These are phyloP conservation scores for Balamuthia mandrillaris DNA, from an alignment of 208 protist species.

Conservation along the genomic window DNA sequence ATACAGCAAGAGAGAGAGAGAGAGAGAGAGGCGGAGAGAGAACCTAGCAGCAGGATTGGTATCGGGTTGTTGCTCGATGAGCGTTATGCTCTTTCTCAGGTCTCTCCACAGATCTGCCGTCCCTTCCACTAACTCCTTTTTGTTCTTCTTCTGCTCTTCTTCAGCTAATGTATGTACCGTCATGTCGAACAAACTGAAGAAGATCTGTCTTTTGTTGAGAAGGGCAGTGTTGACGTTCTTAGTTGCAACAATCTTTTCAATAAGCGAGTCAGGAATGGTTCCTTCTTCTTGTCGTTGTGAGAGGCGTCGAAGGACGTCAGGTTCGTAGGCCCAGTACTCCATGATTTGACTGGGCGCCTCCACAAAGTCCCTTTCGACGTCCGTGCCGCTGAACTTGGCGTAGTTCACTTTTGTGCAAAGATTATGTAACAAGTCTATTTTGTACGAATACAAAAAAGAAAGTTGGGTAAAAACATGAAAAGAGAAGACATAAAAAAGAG, in stretches of 20 bases:
- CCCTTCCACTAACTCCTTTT: not conserved
- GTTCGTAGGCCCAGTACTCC: slow-evolving; percentile 66
- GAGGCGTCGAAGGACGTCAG: slow-evolving; percentile 39
- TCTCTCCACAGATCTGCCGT: not conserved
- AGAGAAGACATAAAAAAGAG: too few species aligned
- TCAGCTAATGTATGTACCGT: slow-evolving; percentile 31
- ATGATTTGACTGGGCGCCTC: slow-evolving; percentile 61
- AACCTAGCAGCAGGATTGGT: slow-evolving; percentile 48
- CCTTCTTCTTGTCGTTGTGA: slow-evolving; percentile 51
- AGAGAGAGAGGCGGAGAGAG: not conserved
- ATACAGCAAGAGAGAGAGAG: too few species aligned
- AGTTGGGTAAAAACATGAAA: too few species aligned
- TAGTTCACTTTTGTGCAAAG: slow-evolving; percentile 46
- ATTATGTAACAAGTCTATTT: slow-evolving; percentile 59
- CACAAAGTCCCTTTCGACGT: slow-evolving; percentile 64
- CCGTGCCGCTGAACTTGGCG: slow-evolving; percentile 49
- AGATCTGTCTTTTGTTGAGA: slow-evolving; percentile 54
- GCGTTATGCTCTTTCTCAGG: slow-evolving; percentile 21
- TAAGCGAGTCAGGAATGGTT: slow-evolving; percentile 41
- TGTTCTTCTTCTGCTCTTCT: not conserved
- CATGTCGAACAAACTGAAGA: slow-evolving; percentile 53
- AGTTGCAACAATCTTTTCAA: slow-evolving; percentile 38
- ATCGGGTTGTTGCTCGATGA: not conserved
- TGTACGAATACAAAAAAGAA: too few species aligned
- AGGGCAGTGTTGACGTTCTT: slow-evolving; percentile 51